Base-by-base conservation (phyloP, 352 stramenopile genomes). In the Globisporangium paroecandrum region DNA sequence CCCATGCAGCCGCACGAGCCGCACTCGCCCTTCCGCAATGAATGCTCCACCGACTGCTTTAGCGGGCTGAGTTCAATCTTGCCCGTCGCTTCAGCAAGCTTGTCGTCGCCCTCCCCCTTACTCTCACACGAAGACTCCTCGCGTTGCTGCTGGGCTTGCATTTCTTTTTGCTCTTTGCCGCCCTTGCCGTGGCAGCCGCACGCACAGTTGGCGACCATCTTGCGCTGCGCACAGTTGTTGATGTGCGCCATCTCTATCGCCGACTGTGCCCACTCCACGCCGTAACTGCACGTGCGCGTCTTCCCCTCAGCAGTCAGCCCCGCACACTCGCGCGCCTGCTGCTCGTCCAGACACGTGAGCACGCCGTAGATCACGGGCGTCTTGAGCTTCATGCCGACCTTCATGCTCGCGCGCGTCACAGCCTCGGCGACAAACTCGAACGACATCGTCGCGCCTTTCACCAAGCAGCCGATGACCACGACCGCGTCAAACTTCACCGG, bases 181-280 rank as follows among this genome's bases (percentile, higher is more conserved):
- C 20, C 2, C 3, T 25, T 20, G 51, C 66, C 24, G 29, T 74
- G 65, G 46, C 67, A 69, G 34, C 65, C 36, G 56, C 54, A 74
- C 13, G 15, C 22, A 29, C 69, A 72, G n/a, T 36, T 54, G 4
- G 49, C 49, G 24, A 62, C 38, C 43, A 68, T 58, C 6, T 46
- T 24, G 6, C 43, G 22, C 5, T 32, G 6, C 41, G 62, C 55
- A 32, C 68, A 55, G 29, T 43, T 61, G 49, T 75, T 75, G 20
- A 97, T 72, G 29, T 93, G 69, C 3, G 88, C 91, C 92, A 98
- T 98, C 77, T 97, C 87, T 15, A 98, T 89, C 12, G 91, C 91
- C 38, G 89, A 96, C 68, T 94, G 94, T n/a, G 85, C 92, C 90
- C 90, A 97, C 62, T 94, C 89, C 13, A 91, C 70, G 18, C 91